phyloP scores from a whole-genome alignment of 306 rosid genomes.

The Styphnolobium japonicum region DNA sequence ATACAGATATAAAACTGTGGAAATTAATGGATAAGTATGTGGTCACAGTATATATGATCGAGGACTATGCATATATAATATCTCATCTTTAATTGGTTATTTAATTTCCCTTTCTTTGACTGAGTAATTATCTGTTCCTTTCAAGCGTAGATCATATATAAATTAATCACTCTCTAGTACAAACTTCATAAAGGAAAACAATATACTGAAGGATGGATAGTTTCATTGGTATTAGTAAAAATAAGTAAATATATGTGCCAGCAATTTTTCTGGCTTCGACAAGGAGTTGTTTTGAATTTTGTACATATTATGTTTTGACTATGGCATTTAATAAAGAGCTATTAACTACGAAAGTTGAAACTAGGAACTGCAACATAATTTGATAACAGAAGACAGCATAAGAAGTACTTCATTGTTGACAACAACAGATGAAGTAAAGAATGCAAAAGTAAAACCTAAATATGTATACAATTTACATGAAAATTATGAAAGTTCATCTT shows the following conservation, averaged over 20 bases:
- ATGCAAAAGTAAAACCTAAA: background rate
- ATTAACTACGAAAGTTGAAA: background rate
- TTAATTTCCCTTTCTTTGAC: constrained; percentile 26
- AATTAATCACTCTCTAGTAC: background rate
- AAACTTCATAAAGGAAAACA: background rate
- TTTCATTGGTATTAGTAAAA: background rate
- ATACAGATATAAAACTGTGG: background rate
- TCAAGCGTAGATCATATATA: background rate
- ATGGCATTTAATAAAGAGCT: background rate
- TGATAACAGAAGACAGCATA: background rate
- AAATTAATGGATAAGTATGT: constrained; percentile 26
- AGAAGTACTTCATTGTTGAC: background rate
- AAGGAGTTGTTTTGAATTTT: constrained; percentile 5
- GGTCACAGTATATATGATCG: background rate
- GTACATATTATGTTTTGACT: constrained; percentile 11
- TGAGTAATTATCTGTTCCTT: constrained; percentile 4
- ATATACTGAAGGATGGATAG: background rate
- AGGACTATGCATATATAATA: background rate
- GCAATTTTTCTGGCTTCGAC: constrained; percentile 17
- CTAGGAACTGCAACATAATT: background rate
- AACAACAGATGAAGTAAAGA: background rate
- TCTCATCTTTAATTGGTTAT: background rate
- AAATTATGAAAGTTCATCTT: background rate
- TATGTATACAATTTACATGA: background rate
- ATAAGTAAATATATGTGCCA: background rate